These are phyloP conservation scores for Nannizziopsis arthrosporioides DNA, from an alignment of 2,329 filamentous ascomycete genomes.

Conservation along the genomic window DNA sequence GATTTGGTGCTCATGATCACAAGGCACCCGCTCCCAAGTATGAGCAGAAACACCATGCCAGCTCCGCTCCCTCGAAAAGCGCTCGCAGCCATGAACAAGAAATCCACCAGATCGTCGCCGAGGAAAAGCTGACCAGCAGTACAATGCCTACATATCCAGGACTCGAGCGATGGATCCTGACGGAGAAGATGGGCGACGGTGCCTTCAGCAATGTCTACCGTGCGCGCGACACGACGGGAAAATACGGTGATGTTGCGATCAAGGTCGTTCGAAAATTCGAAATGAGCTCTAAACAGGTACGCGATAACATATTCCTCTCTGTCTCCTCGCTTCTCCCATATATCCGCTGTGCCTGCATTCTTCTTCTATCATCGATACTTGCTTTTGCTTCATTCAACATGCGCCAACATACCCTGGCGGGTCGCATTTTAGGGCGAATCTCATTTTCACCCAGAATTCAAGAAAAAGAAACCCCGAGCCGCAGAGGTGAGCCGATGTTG, in stretches of 20 bases:
- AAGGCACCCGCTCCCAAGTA: constrained; percentile 45
- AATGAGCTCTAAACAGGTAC: constrained; percentile 95
- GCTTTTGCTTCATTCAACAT: constrained; percentile 4
- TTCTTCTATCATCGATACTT: not conserved
- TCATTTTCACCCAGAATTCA: constrained; percentile 92
- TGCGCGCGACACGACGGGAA: constrained; percentile 61
- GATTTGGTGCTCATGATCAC: constrained; percentile 49
- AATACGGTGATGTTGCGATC: constrained; percentile 76
- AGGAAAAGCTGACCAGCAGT: constrained; percentile 74
- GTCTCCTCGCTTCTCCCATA: constrained; percentile 17
- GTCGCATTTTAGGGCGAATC: constrained; percentile 60
- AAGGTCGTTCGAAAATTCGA: constrained; percentile 98
- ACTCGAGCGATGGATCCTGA: constrained; percentile 69
- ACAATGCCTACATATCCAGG: constrained; percentile 81
- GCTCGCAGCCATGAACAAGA: constrained; percentile 45
- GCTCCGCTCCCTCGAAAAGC: constrained; percentile 32
- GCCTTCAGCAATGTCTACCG: constrained; percentile 98
- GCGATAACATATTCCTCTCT: constrained; percentile 19
- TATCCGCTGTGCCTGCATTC: not conserved
- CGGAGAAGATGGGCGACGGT: constrained; percentile 98
- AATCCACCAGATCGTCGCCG: constrained; percentile 74
- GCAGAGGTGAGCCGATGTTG: constrained; percentile 70
- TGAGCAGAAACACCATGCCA: constrained; percentile 39
- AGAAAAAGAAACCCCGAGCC: constrained; percentile 70
- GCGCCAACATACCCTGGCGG: constrained; percentile 7